Percentiles rank a stretch among this genome's conserved stretches.
Evolutionary conservation across 1,139 yeast species (phyloP).

Genomic region (Scheffersomyces parashehatae): DNA sequence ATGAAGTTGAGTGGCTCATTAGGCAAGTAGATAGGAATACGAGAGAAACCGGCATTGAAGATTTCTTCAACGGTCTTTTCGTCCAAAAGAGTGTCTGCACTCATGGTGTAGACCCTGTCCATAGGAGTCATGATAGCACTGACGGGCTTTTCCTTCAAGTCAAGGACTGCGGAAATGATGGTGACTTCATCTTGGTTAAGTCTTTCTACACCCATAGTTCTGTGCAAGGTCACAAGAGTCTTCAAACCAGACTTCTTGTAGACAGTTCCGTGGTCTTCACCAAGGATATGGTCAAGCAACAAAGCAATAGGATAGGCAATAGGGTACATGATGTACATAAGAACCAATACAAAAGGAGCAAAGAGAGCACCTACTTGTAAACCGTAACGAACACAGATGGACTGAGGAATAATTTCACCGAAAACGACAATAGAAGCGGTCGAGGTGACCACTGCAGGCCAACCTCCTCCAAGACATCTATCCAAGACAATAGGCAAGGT

Average conservation of each 20-base stretch:
- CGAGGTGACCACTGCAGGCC: conserved; percentile 94
- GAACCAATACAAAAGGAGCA: conserved; percentile 78
- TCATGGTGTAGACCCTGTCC: conserved; percentile 84
- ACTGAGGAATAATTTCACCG: conserved; percentile 96
- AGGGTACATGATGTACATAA: conserved; percentile 92
- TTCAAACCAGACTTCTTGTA: conserved; percentile 92
- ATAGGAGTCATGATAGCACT: conserved; percentile 92
- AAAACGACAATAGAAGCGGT: conserved; percentile 91
- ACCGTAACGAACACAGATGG: conserved; percentile 90
- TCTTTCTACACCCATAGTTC: conserved; percentile 93
- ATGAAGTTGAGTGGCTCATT: conserved; percentile 87
- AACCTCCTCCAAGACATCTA: conserved; percentile 92
- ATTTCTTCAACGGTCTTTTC: conserved; percentile 86
- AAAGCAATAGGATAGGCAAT: conserved; percentile 88
- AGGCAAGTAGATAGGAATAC: conserved; percentile 95
- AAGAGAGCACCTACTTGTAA: conserved; percentile 87
- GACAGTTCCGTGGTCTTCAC: conserved; percentile 95
- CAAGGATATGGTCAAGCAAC: conserved; percentile 76
- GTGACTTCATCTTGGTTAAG: conserved; percentile 95
- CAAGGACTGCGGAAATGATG: conserved; percentile 90
- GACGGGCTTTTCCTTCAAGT: conserved; percentile 88
- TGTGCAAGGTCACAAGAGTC: conserved; percentile 88
- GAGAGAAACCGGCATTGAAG: conserved; percentile 89
- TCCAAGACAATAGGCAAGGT: conserved; percentile 93
- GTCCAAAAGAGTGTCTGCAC: conserved; percentile 81